These are phyloP conservation scores for Yamadazyma akitaensis DNA, from an alignment of 805 yeast genomes.

Conservation along the genomic window DNA sequence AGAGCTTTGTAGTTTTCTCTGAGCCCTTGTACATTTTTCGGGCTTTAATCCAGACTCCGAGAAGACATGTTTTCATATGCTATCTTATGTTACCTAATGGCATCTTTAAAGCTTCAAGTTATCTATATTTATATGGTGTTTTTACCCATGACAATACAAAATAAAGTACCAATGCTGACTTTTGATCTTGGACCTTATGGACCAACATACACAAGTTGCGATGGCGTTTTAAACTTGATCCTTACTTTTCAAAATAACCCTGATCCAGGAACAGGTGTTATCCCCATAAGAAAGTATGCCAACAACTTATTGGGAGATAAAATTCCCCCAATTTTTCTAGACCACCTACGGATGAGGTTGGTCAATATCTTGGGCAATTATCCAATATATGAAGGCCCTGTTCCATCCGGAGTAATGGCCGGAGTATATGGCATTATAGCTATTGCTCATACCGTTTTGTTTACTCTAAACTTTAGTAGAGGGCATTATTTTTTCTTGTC, in stretches of 20 bases:
- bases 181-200: not conserved
- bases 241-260: slow-evolving; percentile 21
- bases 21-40: no score
- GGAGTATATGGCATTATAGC: slow-evolving; percentile 48
- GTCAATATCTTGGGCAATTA: slow-evolving; percentile 61
- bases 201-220: slow-evolving; percentile 16
- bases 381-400: slow-evolving; percentile 50
- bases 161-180: not conserved
- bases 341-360: slow-evolving; percentile 39
- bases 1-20: no score
- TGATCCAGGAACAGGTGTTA: slow-evolving; percentile 26
- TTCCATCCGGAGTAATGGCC: slow-evolving; percentile 55
- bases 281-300: slow-evolving; percentile 14
- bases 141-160: not conserved
- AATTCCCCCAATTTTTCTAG: slow-evolving; percentile 39
- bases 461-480: slow-evolving; percentile 44
- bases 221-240: slow-evolving; percentile 23
- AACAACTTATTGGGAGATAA: slow-evolving; percentile 25
- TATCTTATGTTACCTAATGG: not conserved
- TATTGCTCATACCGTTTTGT: slow-evolving; percentile 45
- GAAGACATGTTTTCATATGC: not conserved
- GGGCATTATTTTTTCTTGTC: slow-evolving; percentile 60
- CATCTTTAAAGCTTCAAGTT: no score
- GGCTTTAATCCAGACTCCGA: no score
- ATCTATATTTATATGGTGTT: no score